These are phyloP conservation scores for Neurospora tetraspora DNA, from an alignment of 495 filamentous ascomycete genomes.

Conservation along the genomic window DNA sequence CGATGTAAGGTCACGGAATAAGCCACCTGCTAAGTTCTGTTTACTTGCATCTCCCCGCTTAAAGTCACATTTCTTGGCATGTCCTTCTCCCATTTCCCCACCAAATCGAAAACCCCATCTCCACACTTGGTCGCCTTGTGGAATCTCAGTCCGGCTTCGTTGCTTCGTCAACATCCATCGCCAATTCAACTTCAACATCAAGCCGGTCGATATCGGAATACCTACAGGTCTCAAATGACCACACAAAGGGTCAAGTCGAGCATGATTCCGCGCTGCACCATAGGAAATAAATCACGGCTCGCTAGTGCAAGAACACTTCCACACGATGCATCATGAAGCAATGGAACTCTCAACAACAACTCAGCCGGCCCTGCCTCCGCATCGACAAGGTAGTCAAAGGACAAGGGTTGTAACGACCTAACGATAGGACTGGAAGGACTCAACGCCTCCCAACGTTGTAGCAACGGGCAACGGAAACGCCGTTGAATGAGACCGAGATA, in stretches of 20 bases:
- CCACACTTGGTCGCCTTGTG: background rate
- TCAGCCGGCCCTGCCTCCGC: slow-evolving; percentile 8
- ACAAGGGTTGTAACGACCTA: background rate
- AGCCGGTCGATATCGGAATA: background rate
- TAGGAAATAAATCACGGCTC: background rate
- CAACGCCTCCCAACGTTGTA: background rate
- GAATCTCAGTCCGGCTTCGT: no score
- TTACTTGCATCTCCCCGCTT: background rate
- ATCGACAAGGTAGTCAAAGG: slow-evolving; percentile 12
- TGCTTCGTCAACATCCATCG: background rate
- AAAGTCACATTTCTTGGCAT: background rate
- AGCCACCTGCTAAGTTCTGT: background rate
- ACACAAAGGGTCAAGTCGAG: background rate
- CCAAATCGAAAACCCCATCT: background rate
- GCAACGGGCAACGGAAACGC: slow-evolving; percentile 2
- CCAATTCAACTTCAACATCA: background rate
- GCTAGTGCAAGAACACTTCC: background rate
- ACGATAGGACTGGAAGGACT: background rate
- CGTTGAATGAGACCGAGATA: slow-evolving; percentile 4
- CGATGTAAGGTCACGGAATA: background rate
- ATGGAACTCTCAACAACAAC: background rate
- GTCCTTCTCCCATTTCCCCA: background rate
- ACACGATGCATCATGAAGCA: background rate
- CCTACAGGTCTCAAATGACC: background rate
- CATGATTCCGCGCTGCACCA: background rate